A percentile compares a stretch with the other conserved stretches of the same genome.
phyloP scores from a whole-genome alignment of 2,329 filamentous ascomycete species.

The Nemania sp. region DNA sequence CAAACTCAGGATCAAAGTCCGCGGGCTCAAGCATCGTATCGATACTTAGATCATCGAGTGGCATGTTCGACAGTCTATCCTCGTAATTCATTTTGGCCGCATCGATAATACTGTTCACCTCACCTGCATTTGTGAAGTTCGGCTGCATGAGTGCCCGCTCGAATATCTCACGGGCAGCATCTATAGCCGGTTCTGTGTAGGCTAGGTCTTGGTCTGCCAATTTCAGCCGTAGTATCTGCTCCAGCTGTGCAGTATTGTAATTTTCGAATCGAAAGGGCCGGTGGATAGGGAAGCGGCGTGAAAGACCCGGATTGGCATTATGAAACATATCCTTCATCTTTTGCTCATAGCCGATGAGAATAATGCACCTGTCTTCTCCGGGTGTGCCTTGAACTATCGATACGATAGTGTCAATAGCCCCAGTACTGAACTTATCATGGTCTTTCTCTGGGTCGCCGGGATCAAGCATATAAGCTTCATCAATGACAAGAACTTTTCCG shows the following conservation, averaged over 20 bases:
- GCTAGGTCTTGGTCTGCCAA: slow-evolving; percentile 51
- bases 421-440: slow-evolving; percentile 53
- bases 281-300: slow-evolving; percentile 58
- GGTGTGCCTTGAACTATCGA: slow-evolving; percentile 62
- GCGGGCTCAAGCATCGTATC: too few species aligned
- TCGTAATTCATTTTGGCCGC: slow-evolving; percentile 19
- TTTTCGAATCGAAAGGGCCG: slow-evolving; percentile 65
- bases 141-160: slow-evolving; percentile 54
- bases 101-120: slow-evolving; percentile 61
- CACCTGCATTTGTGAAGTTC: slow-evolving; percentile 65
- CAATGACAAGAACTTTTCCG: slow-evolving; percentile 11
- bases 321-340: slow-evolving; percentile 64
- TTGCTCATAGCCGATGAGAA: slow-evolving; percentile 63
- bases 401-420: slow-evolving; percentile 64
- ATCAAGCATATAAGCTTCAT: slow-evolving; percentile 10
- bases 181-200: slow-evolving; percentile 49
- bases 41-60: slow-evolving; percentile 62
- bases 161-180: slow-evolving; percentile 54
- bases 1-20: too few species aligned
- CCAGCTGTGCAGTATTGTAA: slow-evolving; percentile 56
- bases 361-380: slow-evolving; percentile 64
- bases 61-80: not conserved
- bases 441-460: slow-evolving; percentile 3
- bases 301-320: slow-evolving; percentile 62
- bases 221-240: slow-evolving; percentile 57